Base-by-base conservation (phyloP, 768 basidiomycete species). In the Pleurotus citrinopileatus region DNA sequence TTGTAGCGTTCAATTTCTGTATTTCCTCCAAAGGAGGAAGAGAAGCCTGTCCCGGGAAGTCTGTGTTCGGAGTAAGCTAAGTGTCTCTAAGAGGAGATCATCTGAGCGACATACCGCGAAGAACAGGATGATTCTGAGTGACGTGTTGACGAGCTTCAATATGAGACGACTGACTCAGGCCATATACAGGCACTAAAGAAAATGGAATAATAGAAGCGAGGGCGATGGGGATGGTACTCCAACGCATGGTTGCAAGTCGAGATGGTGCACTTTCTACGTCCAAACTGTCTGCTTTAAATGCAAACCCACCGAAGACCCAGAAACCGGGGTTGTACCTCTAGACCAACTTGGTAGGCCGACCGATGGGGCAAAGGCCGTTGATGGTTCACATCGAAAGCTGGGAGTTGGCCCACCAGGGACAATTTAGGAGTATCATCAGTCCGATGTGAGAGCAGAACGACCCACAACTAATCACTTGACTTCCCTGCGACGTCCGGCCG, bases 221-320 rank as follows among this genome's bases (percentile, higher is more conserved):
- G 22, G 48, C 20, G 48, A 51, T 23, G 29, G 17, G 19, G 29
- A 37, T 12, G 34, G 32, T 51, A 19, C 48, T 22, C 48, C 48
- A 51, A n/a, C 48, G 48, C 48, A 51, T 51, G 17, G 17, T 51
- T 17, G 29, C n/a, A 40, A 13, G 20, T 9, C 25, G 43, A 25
- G 26, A 12, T 44, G 20, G 19, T 44, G 43, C 5, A 2, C 19
- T 1, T 40, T 5, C 17, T n/a, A 15, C n/a, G 46, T 3, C 20
- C 27, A 23, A 28, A 46, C 29, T 6, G 17, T 12, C 46, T 20
- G 15, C 3, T 28, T 48, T 34, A 48, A 32, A 20, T 48, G 17
- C 28, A 25, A 3, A 22, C 17, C 22, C 17, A 25, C 43, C 4
- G 25, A 2, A 27, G 22, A 22, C 5, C 43, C 26, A 44, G 23